Evolutionary conservation across 192 early-diverging fungal species (phyloP).

Genomic region (Mortierella alpina): DNA sequence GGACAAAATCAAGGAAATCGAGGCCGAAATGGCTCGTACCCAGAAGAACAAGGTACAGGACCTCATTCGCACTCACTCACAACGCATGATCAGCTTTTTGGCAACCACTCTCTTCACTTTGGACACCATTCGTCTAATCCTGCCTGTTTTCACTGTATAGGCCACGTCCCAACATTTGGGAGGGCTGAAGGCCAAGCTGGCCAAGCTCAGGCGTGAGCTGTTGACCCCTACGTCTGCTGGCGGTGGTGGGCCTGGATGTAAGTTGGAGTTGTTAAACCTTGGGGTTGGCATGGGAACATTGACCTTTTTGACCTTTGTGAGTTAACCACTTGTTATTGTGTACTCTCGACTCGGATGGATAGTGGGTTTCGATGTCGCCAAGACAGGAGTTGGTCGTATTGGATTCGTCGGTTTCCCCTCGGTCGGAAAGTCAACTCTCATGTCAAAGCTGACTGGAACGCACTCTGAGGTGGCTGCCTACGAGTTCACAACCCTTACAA

Average conservation of each 20-base stretch:
- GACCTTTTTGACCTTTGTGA: background rate
- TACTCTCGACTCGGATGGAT: background rate
- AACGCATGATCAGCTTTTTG: background rate
- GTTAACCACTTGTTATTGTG: background rate
- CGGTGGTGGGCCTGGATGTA: conserved; percentile 88
- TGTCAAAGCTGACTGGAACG: conserved; percentile 97
- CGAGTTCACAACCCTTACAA: conserved; percentile 99
- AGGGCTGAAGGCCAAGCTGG: conserved; percentile 94
- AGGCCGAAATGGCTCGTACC: conserved; percentile 89
- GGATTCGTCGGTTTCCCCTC: conserved; percentile 98
- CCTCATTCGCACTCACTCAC: background rate
- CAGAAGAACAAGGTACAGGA: conserved; percentile 87
- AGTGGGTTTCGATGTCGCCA: conserved; percentile 98
- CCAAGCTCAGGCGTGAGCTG: conserved; percentile 95
- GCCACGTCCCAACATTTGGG: conserved; percentile 96
- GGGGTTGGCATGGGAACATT: conserved; percentile 4
- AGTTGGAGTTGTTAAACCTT: conserved; percentile 1
- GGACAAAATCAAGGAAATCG: conserved; percentile 57
- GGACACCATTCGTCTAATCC: background rate
- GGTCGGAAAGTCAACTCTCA: conserved; percentile 97
- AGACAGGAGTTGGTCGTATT: conserved; percentile 98
- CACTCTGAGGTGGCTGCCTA: conserved; percentile 96
- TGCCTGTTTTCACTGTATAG: conserved; percentile 8
- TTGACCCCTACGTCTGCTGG: conserved; percentile 86
- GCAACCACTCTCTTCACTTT: background rate